phyloP scores from a whole-genome alignment of 805 yeast species.

The Candida jianshihensis region DNA sequence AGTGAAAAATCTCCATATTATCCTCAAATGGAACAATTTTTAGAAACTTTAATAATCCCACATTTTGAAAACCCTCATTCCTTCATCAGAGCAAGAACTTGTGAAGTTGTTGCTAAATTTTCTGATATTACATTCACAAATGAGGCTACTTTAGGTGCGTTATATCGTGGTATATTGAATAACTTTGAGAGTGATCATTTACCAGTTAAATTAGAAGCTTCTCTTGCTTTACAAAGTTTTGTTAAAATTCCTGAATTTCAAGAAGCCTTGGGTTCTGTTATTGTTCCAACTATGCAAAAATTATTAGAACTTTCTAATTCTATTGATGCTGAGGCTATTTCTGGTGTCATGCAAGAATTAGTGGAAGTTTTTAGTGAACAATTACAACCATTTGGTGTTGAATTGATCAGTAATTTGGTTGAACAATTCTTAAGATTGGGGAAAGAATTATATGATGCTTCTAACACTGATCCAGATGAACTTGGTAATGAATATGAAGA shows the following conservation, averaged over 20 bases:
- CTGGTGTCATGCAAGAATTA: conserved; percentile 91
- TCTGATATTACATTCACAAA: conserved; percentile 50
- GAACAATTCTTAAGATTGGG: conserved; percentile 71
- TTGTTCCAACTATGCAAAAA: conserved; percentile 77
- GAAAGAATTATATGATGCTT: conserved; percentile 58
- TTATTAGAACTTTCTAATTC: conserved; percentile 68
- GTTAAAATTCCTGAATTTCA: conserved; percentile 58
- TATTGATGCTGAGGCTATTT: conserved; percentile 79
- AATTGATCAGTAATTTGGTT: conserved; percentile 53
- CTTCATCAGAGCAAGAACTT: conserved; percentile 70
- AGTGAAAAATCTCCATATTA: conserved; percentile 49
- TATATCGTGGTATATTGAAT: conserved; percentile 40
- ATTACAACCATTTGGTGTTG: conserved; percentile 85
- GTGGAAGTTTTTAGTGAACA: conserved; percentile 86
- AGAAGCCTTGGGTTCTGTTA: conserved; percentile 58
- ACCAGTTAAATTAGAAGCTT: conserved; percentile 80
- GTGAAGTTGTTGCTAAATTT: conserved; percentile 59
- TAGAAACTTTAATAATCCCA: conserved; percentile 62
- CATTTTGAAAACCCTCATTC: conserved; percentile 53
- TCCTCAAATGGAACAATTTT: conserved; percentile 61
- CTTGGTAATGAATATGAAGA: conserved; percentile 29
- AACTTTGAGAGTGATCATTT: conserved; percentile 37
- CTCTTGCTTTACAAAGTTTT: conserved; percentile 79
- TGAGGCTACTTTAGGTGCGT: conserved; percentile 26
- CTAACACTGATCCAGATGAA: conserved; percentile 36